Evolutionary conservation across 257 asterid genomes (phyloP), one percentile per base, ranked within the genome.

Genomic region (Scutellaria barbata): DNA sequence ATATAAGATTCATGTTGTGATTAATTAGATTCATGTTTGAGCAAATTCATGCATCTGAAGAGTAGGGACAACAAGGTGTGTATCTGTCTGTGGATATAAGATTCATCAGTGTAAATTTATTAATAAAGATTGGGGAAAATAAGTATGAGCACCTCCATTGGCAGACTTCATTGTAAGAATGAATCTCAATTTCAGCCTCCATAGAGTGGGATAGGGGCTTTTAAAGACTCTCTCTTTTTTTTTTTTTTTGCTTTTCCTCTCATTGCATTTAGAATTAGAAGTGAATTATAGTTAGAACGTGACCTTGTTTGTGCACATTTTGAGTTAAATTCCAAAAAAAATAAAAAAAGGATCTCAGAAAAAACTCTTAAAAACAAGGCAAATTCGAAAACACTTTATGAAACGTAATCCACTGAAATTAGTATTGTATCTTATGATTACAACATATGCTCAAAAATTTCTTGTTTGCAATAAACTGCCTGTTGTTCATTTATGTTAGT

Each of bases 21-120:
- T 61, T 30, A 33, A 48, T 62, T 70, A 16, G 53, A 16, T 40
- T 40, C 59, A 47, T 45, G 42, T 52, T 62, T 54, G 54, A 46
- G 68, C 17, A 62, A 67, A 45, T 33, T 68, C 48, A 13, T 11
- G 33, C 10, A 10, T 11, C 5, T 7, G 55, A 65, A 18, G 56
- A 59, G n/a, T 40, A 7, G 10, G 64, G 59, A 60, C 41, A 58
- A 14, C 14, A 17, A 41, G 37, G 12, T 54, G 70, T 7, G 41
- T 7, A 60, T 43, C 33, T 59, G 12, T 22, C 5, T 33, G 66
- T 52, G 68, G 50, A 60, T 60, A 52, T 4, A 18, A 46, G 40
- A 25, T 61, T 66, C 62, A 40, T 46, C 40, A 50, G 14, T 17
- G 35, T 1, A n/a, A 33, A 47, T 37, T 59, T 39, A 30, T 40